A percentile compares a stretch with the other conserved stretches of the same genome.
These are phyloP conservation scores for Yamadazyma songkhlaensis DNA, from an alignment of 1,139 yeast species.

Conservation along the genomic window DNA sequence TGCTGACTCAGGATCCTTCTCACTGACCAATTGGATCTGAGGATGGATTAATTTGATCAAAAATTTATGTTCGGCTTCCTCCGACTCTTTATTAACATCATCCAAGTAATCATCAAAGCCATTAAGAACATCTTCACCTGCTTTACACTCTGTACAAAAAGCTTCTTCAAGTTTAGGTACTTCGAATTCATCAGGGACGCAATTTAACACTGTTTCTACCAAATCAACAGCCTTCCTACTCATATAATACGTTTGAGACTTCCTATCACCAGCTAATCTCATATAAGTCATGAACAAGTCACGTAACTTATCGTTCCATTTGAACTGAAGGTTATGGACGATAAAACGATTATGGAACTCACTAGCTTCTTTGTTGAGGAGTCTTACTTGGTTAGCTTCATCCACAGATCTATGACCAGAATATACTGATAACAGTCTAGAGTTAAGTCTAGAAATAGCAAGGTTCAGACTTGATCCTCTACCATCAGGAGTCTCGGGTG, in stretches of 20 bases:
- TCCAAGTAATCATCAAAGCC: constrained; percentile 32
- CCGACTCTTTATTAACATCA: constrained; percentile 21
- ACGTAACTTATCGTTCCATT: constrained; percentile 73
- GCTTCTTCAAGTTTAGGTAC: constrained; percentile 15
- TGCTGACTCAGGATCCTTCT: constrained; percentile 31
- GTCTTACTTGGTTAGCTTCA: constrained; percentile 30
- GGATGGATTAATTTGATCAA: constrained; percentile 44
- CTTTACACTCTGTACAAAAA: constrained; percentile 17
- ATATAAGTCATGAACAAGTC: constrained; percentile 61
- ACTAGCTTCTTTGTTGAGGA: constrained; percentile 25
- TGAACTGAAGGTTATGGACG: constrained; percentile 71
- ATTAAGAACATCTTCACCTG: constrained; percentile 33
- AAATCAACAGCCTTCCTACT: constrained; percentile 71
- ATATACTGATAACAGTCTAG: constrained; percentile 24
- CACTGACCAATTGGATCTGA: constrained; percentile 40
- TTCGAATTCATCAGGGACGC: constrained; percentile 12
- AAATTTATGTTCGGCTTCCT: constrained; percentile 38
- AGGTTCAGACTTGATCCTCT: no score
- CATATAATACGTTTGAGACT: constrained; percentile 58
- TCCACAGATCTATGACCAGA: constrained; percentile 25
- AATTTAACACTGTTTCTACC: constrained; percentile 39
- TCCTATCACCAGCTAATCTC: constrained; percentile 56
- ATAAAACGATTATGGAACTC: constrained; percentile 73
- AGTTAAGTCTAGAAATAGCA: constrained; percentile 9
- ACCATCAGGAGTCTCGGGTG: no score